Percentiles rank a stretch among this genome's conserved stretches.
Conservation (phyloP, 2,329 filamentous ascomycete species). For the Purpureocillium takamizusanense region DNA sequence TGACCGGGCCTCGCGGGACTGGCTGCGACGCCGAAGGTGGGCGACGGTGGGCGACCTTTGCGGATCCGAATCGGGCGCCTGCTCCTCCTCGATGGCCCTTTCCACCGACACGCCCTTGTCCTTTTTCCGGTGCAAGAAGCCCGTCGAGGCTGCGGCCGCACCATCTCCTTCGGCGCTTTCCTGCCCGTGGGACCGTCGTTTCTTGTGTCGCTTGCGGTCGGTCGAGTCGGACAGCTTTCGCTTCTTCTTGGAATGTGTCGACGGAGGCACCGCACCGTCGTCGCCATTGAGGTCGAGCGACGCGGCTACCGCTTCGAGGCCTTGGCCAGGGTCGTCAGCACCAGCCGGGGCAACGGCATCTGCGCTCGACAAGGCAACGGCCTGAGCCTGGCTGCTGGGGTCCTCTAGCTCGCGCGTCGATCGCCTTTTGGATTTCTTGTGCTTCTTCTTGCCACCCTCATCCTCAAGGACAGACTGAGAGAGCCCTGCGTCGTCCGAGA, state of each 20-base stretch:
- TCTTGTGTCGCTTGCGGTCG: slow-evolving; percentile 24
- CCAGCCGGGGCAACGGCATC: neutral
- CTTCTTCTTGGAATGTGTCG: slow-evolving; percentile 21
- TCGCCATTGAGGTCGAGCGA: slow-evolving; percentile 1
- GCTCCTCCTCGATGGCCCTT: slow-evolving; percentile 11
- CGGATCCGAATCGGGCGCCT: slow-evolving; percentile 7
- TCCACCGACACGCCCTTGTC: slow-evolving; percentile 4
- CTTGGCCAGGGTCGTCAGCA: slow-evolving; percentile 1
- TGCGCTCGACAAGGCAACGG: neutral
- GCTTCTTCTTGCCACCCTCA: slow-evolving; percentile 13
- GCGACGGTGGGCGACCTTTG: slow-evolving; percentile 19
- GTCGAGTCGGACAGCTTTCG: slow-evolving; percentile 19
- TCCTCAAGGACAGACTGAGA: slow-evolving; percentile 6
- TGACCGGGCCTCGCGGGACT: slow-evolving; percentile 16
- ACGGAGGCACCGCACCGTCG: slow-evolving; percentile 10
- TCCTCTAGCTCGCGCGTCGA: slow-evolving; percentile 3
- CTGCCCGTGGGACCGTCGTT: slow-evolving; percentile 16
- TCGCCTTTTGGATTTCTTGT: slow-evolving; percentile 17
- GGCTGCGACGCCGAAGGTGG: slow-evolving; percentile 15
- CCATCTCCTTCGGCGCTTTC: slow-evolving; percentile 9
- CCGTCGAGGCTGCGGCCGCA: neutral
- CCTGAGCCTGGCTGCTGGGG: slow-evolving; percentile 2
- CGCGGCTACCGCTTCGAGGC: neutral
- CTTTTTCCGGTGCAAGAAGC: slow-evolving; percentile 7
- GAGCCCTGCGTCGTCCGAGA: slow-evolving; percentile 9